Percentiles rank a stretch among this genome's conserved stretches.
These are phyloP conservation scores for Alternaria infectoria DNA, from an alignment of 2,329 filamentous ascomycete genomes.

Conservation along the genomic window DNA sequence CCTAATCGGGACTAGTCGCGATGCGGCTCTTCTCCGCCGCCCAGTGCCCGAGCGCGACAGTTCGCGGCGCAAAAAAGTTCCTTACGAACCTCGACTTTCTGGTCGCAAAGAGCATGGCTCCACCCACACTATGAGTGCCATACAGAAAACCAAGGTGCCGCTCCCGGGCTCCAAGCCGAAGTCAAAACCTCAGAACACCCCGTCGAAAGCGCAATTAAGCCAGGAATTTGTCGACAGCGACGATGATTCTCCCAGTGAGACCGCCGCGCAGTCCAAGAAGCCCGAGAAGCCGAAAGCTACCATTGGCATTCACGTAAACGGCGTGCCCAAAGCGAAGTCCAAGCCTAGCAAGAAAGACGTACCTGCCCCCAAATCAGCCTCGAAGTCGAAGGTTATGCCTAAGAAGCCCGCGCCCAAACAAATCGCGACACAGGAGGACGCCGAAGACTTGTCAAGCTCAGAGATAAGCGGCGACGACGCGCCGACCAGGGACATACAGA, in stretches of 20 bases:
- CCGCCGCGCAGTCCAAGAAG: conserved; percentile 19
- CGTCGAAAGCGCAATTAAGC: conserved; percentile 39
- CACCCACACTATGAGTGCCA: conserved; percentile 40
- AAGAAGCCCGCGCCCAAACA: conserved; percentile 33
- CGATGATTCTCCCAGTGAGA: conserved; percentile 39
- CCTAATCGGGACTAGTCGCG: conserved; percentile 1
- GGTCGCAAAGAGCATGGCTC: conserved; percentile 18
- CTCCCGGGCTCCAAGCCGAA: conserved; percentile 40
- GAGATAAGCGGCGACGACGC: conserved; percentile 33
- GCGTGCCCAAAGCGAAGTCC: conserved; percentile 23
- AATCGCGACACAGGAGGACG: conserved; percentile 25
- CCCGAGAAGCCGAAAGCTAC: conserved; percentile 31
- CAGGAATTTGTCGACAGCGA: conserved; percentile 44
- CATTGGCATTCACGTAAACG: conserved; percentile 42
- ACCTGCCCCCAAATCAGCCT: conserved; percentile 12
- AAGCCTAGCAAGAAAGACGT: conserved; percentile 18
- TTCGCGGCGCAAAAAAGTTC: conserved; percentile 39
- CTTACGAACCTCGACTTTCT: conserved; percentile 19
- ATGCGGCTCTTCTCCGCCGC: conserved; percentile 14
- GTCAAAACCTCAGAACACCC: conserved; percentile 22
- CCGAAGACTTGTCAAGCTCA: conserved; percentile 31
- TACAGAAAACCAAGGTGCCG: conserved; percentile 44
- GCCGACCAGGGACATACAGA: conserved; percentile 21
- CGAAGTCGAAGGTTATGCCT: conserved; percentile 19
- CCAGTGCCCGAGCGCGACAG: conserved; percentile 11